These are phyloP conservation scores for Salix arbutifolia DNA, from an alignment of 345 rosid genomes.

Conservation along the genomic window DNA sequence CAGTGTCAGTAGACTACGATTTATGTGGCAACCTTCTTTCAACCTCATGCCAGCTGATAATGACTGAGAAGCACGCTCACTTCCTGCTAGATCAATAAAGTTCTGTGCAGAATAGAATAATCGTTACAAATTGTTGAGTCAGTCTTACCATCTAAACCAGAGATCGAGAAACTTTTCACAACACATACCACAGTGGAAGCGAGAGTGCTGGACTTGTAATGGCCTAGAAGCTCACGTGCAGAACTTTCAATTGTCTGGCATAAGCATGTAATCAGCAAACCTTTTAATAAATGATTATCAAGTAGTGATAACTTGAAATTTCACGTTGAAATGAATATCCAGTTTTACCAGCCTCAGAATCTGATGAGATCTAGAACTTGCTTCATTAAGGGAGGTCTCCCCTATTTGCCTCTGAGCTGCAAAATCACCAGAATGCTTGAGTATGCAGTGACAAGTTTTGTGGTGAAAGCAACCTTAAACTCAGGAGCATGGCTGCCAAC, in stretches of 20 bases:
- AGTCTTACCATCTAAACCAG: background rate
- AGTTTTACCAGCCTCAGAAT: conserved; percentile 73
- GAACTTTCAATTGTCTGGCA: conserved; percentile 81
- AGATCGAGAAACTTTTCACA: background rate
- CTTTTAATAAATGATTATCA: background rate
- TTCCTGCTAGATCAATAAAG: conserved; percentile 92
- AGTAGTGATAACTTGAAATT: background rate
- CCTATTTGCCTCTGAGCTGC: conserved; percentile 96
- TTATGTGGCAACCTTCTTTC: conserved; percentile 96
- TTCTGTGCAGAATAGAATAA: conserved; percentile 43
- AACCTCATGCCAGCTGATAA: conserved; percentile 79
- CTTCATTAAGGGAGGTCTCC: conserved; percentile 85
- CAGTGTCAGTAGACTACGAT: conserved; percentile 81
- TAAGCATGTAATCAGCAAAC: conserved; percentile 4
- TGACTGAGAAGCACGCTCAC: conserved; percentile 96
- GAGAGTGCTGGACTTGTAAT: conserved; percentile 65
- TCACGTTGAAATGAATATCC: conserved; percentile 14
- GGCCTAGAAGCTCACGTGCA: conserved; percentile 55
- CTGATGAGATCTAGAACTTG: conserved; percentile 98
- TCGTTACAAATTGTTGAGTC: conserved; percentile 1
- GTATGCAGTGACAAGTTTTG: conserved; percentile 11
- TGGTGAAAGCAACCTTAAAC: background rate
- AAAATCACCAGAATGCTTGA: conserved; percentile 19
- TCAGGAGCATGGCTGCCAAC: background rate
- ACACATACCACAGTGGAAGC: conserved; percentile 69